phyloP scores from a whole-genome alignment of 208 protist species.

The Wallacemonas sp. region DNA sequence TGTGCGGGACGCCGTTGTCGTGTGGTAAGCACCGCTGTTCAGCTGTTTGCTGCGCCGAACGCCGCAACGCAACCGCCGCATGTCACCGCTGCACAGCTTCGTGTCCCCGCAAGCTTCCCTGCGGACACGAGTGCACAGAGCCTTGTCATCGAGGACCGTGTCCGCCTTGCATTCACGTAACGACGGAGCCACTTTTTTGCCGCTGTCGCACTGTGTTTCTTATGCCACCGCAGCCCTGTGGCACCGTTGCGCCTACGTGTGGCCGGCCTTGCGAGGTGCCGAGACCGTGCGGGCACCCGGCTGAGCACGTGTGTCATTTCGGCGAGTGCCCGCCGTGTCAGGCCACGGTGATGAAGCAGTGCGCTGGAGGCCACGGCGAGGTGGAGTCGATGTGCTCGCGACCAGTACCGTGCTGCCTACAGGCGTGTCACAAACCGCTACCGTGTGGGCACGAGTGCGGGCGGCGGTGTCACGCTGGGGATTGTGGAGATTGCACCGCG shows the following conservation, averaged over 20 bases:
- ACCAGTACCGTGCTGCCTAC: slow-evolving; percentile 32
- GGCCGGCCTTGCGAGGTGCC: slow-evolving; percentile 33
- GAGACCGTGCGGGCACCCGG: slow-evolving; percentile 44
- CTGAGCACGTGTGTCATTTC: slow-evolving; percentile 66
- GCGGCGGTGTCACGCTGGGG: slow-evolving; percentile 55
- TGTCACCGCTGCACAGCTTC: slow-evolving; percentile 43
- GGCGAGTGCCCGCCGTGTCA: slow-evolving; percentile 68
- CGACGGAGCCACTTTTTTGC: slow-evolving; percentile 53
- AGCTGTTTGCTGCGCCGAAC: slow-evolving; percentile 48
- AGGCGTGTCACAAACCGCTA: slow-evolving; percentile 42
- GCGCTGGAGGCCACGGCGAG: slow-evolving; percentile 41
- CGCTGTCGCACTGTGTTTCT: slow-evolving; percentile 47
- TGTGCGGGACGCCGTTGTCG: slow-evolving; percentile 63
- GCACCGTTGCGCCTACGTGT: slow-evolving; percentile 56
- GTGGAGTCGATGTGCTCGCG: slow-evolving; percentile 7
- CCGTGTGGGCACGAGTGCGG: slow-evolving; percentile 62
- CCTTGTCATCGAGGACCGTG: slow-evolving; percentile 62
- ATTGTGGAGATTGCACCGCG: slow-evolving; percentile 43
- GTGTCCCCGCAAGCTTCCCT: slow-evolving; percentile 64
- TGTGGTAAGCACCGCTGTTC: slow-evolving; percentile 76
- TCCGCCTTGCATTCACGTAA: slow-evolving; percentile 58
- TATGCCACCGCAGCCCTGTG: slow-evolving; percentile 70
- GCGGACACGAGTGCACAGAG: slow-evolving; percentile 73
- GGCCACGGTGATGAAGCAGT: slow-evolving; percentile 28
- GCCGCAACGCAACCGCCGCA: slow-evolving; percentile 32